Conservation (phyloP, 2,329 filamentous ascomycete genomes). For the Esteya vermicola region DNA sequence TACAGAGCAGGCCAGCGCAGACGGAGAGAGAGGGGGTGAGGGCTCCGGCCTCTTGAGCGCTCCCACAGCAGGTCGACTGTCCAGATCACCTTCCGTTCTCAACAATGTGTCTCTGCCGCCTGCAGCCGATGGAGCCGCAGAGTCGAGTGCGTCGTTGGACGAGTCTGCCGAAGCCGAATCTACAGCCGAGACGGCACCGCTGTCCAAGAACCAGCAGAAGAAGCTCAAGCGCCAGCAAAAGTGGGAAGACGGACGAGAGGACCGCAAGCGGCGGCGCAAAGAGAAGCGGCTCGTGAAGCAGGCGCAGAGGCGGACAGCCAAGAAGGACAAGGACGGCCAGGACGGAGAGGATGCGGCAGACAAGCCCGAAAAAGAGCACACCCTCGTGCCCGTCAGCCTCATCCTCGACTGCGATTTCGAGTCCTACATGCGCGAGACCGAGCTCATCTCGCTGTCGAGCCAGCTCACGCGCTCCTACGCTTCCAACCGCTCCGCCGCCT, state of each 20-base stretch:
- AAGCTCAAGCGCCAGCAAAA: slow-evolving; percentile 56
- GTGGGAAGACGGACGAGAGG: slow-evolving; percentile 61
- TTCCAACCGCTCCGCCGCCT: slow-evolving; percentile 60
- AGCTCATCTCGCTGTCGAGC: slow-evolving; percentile 65
- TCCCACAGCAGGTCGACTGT: neutral
- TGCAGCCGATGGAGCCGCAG: neutral
- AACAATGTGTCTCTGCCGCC: slow-evolving; percentile 1
- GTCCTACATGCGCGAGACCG: slow-evolving; percentile 73
- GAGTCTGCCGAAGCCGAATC: neutral
- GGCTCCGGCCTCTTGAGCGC: neutral
- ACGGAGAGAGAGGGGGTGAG: neutral
- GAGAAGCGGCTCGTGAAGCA: slow-evolving; percentile 37
- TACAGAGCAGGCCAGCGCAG: neutral
- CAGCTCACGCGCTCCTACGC: slow-evolving; percentile 85
- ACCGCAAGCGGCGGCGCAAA: slow-evolving; percentile 38
- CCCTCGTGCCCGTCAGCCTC: slow-evolving; percentile 53
- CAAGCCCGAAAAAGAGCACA: slow-evolving; percentile 11
- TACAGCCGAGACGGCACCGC: slow-evolving; percentile 2
- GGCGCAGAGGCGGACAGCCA: slow-evolving; percentile 33
- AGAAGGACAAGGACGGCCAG: slow-evolving; percentile 23
- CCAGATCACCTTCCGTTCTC: slow-evolving; percentile 2
- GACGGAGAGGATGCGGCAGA: slow-evolving; percentile 12
- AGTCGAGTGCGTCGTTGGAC: neutral
- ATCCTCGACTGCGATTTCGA: slow-evolving; percentile 91
- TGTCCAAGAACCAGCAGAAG: slow-evolving; percentile 83